phyloP scores from a whole-genome alignment of 2,329 filamentous ascomycete species.

The Arthrobotrys conoides region DNA sequence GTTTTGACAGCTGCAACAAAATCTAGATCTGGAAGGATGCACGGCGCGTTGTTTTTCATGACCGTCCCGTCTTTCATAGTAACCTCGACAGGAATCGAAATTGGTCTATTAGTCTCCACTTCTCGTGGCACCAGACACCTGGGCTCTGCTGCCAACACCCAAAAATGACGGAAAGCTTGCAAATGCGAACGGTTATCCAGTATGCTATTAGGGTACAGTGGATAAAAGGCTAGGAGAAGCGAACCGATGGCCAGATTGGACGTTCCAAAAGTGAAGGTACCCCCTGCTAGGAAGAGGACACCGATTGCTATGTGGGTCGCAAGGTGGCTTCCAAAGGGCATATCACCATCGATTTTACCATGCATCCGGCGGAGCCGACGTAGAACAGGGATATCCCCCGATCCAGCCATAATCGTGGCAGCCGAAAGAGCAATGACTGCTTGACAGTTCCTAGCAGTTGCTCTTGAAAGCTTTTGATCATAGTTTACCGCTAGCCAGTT shows the following conservation, averaged over 20 bases:
- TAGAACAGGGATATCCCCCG: slow-evolving; percentile 87
- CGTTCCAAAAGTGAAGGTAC: slow-evolving; percentile 90
- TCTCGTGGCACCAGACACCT: slow-evolving; percentile 91
- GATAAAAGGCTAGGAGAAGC: slow-evolving; percentile 92
- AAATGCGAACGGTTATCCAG: slow-evolving; percentile 95
- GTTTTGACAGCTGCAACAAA: slow-evolving; percentile 76
- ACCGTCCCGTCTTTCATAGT: slow-evolving; percentile 72
- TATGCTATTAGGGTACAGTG: slow-evolving; percentile 87
- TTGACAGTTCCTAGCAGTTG: slow-evolving; percentile 90
- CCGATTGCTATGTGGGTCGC: slow-evolving; percentile 93
- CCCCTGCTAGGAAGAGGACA: slow-evolving; percentile 89
- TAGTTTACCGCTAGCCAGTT: slow-evolving; percentile 73
- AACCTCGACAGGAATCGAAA: slow-evolving; percentile 80
- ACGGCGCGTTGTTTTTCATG: slow-evolving; percentile 69
- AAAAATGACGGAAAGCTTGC: slow-evolving; percentile 96
- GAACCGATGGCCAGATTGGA: slow-evolving; percentile 88
- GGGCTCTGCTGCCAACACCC: slow-evolving; percentile 92
- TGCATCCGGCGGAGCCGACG: slow-evolving; percentile 89
- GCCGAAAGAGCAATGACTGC: slow-evolving; percentile 86
- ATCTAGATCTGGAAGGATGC: slow-evolving; percentile 76
- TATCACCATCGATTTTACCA: slow-evolving; percentile 85
- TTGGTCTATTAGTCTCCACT: slow-evolving; percentile 83
- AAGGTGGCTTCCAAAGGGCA: slow-evolving; percentile 92
- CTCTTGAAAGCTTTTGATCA: slow-evolving; percentile 85
- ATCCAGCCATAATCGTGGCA: slow-evolving; percentile 94